Evolutionary conservation across 331 rosid species (phyloP).

Genomic region (Rhamnella rubrinervis): DNA sequence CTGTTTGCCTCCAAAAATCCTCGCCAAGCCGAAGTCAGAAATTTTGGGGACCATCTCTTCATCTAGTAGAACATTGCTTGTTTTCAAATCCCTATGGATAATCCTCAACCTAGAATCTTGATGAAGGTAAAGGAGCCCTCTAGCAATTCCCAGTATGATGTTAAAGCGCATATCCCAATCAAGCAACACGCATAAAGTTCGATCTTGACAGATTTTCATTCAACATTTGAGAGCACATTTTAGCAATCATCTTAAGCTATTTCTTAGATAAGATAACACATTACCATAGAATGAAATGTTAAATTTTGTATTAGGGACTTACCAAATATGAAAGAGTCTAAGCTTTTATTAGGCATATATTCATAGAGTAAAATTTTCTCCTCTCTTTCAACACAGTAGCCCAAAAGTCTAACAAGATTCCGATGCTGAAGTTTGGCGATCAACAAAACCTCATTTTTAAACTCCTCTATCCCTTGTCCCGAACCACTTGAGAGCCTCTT

Average conservation of each 20-base stretch:
- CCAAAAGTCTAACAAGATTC: conserved; percentile 34
- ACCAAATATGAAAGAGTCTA: conserved; percentile 33
- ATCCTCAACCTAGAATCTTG: not conserved
- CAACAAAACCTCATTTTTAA: conserved; percentile 34
- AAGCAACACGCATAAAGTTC: not conserved
- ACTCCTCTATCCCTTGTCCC: conserved; percentile 32
- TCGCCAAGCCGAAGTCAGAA: conserved; percentile 17
- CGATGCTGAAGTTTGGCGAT: conserved; percentile 43
- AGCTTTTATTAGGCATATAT: conserved; percentile 38
- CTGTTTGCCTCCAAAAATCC: conserved; percentile 12
- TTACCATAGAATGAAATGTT: not conserved
- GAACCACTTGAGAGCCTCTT: conserved; percentile 34
- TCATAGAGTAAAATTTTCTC: conserved; percentile 36
- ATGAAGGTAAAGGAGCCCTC: conserved; percentile 16
- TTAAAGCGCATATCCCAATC: conserved; percentile 8
- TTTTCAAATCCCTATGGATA: no score
- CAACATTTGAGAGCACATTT: not conserved
- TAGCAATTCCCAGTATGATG: conserved; percentile 14
- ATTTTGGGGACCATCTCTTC: conserved; percentile 12
- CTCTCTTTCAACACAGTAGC: conserved; percentile 31
- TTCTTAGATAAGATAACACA: not conserved
- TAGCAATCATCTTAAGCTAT: not conserved
- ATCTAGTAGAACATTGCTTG: not conserved
- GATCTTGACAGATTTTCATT: not conserved
- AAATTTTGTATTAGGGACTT: not conserved